Base-by-base conservation (phyloP, 768 basidiomycete genomes). In the Paxillus ammoniavirescens region DNA sequence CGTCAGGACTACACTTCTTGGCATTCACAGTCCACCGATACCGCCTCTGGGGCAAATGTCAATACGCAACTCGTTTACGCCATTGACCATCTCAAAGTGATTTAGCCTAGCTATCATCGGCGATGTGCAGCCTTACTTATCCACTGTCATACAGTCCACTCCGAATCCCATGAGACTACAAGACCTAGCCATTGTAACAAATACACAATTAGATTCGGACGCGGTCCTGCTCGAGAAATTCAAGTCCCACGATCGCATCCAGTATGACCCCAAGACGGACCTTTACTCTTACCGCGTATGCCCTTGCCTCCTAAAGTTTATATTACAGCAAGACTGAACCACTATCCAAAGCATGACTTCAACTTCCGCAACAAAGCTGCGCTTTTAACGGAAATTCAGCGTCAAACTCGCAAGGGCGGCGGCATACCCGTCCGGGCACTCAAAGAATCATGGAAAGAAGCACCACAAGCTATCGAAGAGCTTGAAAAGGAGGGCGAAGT, bases 371-470 rank as follows among this genome's bases (percentile, higher is more conserved):
- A 84, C 63, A 94, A 94, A 73, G 85, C 84, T 4, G 83, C 91
- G 0, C 77, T 96, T 3, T 71, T 96, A 14, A 88, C 84, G 0
- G 90, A 95, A 67, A 91, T 97, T 36, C 90, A 93, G 64, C 84
- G 89, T 1, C 84, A 90, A 61, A 89, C 90, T 2, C 83, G 85
- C 28, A 87, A 86, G 60, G 92, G 91, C 10, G 88, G 91, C 2
- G 93, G 93, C 3, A 83, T 96, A 30, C 82, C 91, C 13, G 87
- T 96, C 30, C 83, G 91, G 17, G 79, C 84, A 1, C 74, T 97
- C 40, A 93, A 94, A 64, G 93, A 96, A 66, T 87, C 89, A 13
- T 97, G 93, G 92, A 89, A 91, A 61, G 89, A 91, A 59, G 89
- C 93, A 0, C 86, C 87, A 1, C 73, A 78, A 42, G 90, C 89